These are phyloP conservation scores for Suhomyces kunorum DNA, from an alignment of 1,139 yeast genomes.

Conservation along the genomic window DNA sequence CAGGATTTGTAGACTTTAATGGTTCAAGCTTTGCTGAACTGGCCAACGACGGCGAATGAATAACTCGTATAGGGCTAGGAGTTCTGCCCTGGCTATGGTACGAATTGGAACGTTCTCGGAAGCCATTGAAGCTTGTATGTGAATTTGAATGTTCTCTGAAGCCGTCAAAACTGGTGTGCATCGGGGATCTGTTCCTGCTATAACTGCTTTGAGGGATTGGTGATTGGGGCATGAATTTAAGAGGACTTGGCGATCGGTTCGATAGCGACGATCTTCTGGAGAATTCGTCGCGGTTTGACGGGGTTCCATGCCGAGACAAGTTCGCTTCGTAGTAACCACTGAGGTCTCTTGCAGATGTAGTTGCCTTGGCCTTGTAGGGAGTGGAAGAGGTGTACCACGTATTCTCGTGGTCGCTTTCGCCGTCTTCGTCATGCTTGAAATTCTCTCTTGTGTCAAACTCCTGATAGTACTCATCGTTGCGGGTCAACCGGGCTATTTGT, in stretches of 20 bases:
- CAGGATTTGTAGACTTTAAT: constrained; percentile 3
- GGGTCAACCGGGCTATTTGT: constrained; percentile 13
- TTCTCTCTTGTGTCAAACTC: constrained; percentile 16
- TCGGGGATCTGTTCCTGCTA: constrained; percentile 7
- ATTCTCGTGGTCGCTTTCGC: constrained; percentile 17
- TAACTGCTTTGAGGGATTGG: constrained; percentile 4
- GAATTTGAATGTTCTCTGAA: constrained; percentile 7
- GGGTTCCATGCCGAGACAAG: constrained; percentile 1
- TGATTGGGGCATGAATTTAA: constrained; percentile 10
- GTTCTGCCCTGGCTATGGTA: constrained; percentile 8
- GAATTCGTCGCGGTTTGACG: constrained; percentile 1
- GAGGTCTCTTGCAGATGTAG: background rate
- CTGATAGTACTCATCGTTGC: constrained; percentile 11
- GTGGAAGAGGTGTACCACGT: constrained; percentile 28
- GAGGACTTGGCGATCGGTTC: constrained; percentile 18
- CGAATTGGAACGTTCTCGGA: constrained; percentile 10
- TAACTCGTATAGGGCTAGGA: constrained; percentile 13
- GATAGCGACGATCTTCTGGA: constrained; percentile 7
- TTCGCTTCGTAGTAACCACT: constrained; percentile 3
- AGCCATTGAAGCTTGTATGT: constrained; percentile 6
- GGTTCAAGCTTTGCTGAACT: constrained; percentile 7
- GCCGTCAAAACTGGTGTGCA: constrained; percentile 2
- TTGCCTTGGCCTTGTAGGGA: constrained; percentile 19
- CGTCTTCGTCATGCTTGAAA: constrained; percentile 15
- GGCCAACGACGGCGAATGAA: constrained; percentile 9